These are phyloP conservation scores for Thermothielavioides terrestris DNA, from an alignment of 495 filamentous ascomycete genomes.

Conservation along the genomic window DNA sequence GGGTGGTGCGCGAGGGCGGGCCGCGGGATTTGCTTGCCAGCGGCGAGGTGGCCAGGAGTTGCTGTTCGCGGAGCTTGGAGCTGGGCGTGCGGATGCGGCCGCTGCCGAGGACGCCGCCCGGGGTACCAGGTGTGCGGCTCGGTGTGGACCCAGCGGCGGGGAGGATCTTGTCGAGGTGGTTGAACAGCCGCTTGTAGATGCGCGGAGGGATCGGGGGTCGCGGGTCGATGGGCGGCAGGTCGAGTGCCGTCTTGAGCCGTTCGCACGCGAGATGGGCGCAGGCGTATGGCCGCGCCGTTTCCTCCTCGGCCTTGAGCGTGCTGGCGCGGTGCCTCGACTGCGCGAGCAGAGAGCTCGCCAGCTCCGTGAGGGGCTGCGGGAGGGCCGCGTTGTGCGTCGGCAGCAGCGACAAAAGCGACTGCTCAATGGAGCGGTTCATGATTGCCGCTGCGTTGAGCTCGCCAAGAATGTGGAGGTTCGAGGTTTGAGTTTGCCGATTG, in stretches of 20 bases:
- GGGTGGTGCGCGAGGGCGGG: too few relatives aligned
- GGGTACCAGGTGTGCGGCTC: slow-evolving; percentile 15
- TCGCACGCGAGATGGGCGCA: slow-evolving; percentile 91
- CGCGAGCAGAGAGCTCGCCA: slow-evolving; percentile 72
- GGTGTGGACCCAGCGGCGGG: slow-evolving; percentile 29
- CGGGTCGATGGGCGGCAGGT: slow-evolving; percentile 72
- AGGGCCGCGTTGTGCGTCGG: slow-evolving; percentile 66
- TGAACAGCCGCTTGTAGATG: slow-evolving; percentile 76
- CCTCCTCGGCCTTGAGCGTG: slow-evolving; percentile 77
- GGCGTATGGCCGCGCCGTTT: slow-evolving; percentile 76
- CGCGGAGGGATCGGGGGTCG: slow-evolving; percentile 75
- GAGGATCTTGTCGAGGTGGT: slow-evolving; percentile 67
- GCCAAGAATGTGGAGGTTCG: too few relatives aligned
- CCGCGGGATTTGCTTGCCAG: slow-evolving; percentile 9
- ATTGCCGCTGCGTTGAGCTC: too few relatives aligned
- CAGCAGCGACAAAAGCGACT: slow-evolving; percentile 64
- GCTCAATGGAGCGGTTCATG: slow-evolving; percentile 70
- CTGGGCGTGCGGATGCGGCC: slow-evolving; percentile 23
- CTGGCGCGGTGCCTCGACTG: slow-evolving; percentile 76
- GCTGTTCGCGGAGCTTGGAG: slow-evolving; percentile 26
- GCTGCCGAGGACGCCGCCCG: slow-evolving; percentile 11
- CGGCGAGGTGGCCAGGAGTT: slow-evolving; percentile 12
- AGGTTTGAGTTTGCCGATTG: too few relatives aligned
- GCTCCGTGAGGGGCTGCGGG: slow-evolving; percentile 64
- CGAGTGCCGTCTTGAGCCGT: slow-evolving; percentile 70